Conservation (phyloP, 495 filamentous ascomycete genomes). For the Parachaetomium inaequale region DNA sequence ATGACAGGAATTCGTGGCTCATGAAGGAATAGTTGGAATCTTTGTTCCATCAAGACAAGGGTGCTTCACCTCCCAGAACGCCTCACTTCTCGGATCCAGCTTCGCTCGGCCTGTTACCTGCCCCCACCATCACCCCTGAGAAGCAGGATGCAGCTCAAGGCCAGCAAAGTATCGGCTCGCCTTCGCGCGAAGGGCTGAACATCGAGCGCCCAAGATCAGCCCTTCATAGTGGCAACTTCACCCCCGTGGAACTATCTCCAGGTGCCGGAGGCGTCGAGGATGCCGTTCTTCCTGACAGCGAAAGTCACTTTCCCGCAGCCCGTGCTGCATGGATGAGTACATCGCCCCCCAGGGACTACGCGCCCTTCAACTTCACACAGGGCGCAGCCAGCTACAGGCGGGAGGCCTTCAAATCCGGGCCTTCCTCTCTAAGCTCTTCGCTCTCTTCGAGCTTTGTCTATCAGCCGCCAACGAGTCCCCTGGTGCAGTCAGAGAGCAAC, state of each 20-base stretch:
- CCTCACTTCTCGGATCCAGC: conserved; percentile 37
- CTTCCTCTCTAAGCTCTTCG: conserved; percentile 69
- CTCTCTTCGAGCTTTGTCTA: conserved; percentile 80
- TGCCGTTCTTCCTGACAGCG: not conserved
- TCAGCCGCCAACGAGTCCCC: conserved; percentile 84
- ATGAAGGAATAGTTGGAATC: conserved; percentile 37
- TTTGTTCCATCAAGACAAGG: conserved; percentile 32
- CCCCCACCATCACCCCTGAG: conserved; percentile 44
- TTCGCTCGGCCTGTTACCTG: conserved; percentile 36
- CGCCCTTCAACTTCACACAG: conserved; percentile 38
- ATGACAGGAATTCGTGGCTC: not conserved
- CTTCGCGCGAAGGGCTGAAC: conserved; percentile 46
- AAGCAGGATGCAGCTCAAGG: conserved; percentile 25
- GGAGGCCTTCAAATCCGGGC: conserved; percentile 36
- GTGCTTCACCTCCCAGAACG: conserved; percentile 32
- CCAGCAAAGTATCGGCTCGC: conserved; percentile 28
- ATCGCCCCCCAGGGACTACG: conserved; percentile 46
- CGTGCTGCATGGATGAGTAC: conserved; percentile 38
- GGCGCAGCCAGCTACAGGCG: conserved; percentile 20
- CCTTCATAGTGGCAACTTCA: conserved; percentile 86
- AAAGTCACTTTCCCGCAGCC: conserved; percentile 9
- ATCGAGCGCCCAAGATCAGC: conserved; percentile 85
- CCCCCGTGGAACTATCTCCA: conserved; percentile 48
- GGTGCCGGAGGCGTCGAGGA: not conserved
- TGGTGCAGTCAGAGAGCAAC: conserved; percentile 86